These are phyloP conservation scores for Rhizoclosmatium sp. DNA, from an alignment of 192 early-diverging fungal genomes.

Conservation along the genomic window DNA sequence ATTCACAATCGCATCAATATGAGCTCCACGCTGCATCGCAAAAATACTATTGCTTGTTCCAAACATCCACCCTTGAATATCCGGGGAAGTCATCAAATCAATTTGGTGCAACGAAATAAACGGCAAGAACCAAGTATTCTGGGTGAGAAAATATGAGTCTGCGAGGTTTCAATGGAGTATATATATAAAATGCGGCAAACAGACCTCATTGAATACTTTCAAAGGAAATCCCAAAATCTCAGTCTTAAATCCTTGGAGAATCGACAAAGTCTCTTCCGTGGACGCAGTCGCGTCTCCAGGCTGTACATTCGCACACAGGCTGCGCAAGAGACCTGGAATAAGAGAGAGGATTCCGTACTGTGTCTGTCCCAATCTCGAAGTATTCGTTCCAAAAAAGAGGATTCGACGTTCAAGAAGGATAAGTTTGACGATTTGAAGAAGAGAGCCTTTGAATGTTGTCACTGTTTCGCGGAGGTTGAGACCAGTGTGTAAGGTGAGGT, in stretches of 20 bases:
- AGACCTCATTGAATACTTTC: constrained; percentile 10
- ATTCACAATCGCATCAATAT: constrained; percentile 33
- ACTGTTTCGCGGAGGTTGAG: constrained; percentile 27
- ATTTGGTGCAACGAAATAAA: constrained; percentile 35
- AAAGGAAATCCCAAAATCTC: constrained; percentile 21
- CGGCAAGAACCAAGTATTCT: constrained; percentile 17
- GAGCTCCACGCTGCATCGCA: constrained; percentile 22
- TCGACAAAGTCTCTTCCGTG: background rate
- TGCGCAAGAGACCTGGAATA: constrained; percentile 28
- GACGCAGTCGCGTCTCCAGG: constrained; percentile 5
- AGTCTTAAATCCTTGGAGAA: background rate
- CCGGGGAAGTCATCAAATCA: constrained; percentile 19
- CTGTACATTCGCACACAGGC: constrained; percentile 2
- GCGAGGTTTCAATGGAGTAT: background rate
- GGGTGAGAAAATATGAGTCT: background rate
- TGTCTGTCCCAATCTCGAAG: constrained; percentile 6
- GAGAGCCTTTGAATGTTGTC: constrained; percentile 19
- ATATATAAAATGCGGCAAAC: background rate
- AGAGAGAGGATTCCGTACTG: constrained; percentile 29
- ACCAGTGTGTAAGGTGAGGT: constrained; percentile 15
- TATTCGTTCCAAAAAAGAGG: constrained; percentile 34
- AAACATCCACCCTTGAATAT: constrained; percentile 18
- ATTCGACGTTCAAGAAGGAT: constrained; percentile 32
- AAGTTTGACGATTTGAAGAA: constrained; percentile 36
- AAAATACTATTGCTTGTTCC: constrained; percentile 35